A percentile compares a stretch with the other conserved stretches of the same genome.
Conservation (phyloP, 2,329 filamentous ascomycete species). For the Metarhizium humberi region DNA sequence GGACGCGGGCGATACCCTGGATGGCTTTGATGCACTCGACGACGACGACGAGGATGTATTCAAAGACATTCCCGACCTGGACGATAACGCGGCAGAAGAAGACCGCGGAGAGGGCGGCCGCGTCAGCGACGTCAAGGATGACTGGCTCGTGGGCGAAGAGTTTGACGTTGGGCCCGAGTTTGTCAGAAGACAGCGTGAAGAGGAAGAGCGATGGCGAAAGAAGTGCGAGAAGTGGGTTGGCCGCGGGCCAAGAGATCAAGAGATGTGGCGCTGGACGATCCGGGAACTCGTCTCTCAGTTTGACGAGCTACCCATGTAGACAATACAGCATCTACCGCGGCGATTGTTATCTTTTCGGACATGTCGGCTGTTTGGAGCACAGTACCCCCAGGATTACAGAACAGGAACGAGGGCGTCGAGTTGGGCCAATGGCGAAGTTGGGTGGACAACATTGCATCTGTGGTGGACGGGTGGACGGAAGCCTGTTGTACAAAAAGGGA, state of each 20-base stretch:
- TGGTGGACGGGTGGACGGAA: neutral
- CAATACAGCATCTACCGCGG: neutral
- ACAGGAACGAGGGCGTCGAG: neutral
- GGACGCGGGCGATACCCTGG: conserved; percentile 47
- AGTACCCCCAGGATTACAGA: neutral
- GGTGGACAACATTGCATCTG: neutral
- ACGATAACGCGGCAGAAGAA: conserved; percentile 52
- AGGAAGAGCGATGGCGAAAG: conserved; percentile 83
- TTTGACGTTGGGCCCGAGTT: conserved; percentile 97
- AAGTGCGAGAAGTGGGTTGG: conserved; percentile 82
- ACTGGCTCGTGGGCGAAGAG: conserved; percentile 87
- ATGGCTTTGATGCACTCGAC: conserved; percentile 61
- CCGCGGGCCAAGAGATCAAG: conserved; percentile 43
- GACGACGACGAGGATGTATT: conserved; percentile 88
- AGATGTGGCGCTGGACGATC: conserved; percentile 71
- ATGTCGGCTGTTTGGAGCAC: neutral
- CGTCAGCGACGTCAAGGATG: conserved; percentile 56
- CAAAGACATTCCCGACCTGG: conserved; percentile 86
- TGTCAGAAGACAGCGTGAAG: conserved; percentile 76
- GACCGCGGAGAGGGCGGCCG: conserved; percentile 40
- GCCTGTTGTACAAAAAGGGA: neutral
- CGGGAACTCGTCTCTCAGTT: conserved; percentile 45
- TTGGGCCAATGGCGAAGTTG: neutral
- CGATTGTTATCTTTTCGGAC: neutral
- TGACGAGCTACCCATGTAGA: conserved; percentile 24